Conservation (phyloP, 2,329 filamentous ascomycete species). For the Aspergillus luchuensis region DNA sequence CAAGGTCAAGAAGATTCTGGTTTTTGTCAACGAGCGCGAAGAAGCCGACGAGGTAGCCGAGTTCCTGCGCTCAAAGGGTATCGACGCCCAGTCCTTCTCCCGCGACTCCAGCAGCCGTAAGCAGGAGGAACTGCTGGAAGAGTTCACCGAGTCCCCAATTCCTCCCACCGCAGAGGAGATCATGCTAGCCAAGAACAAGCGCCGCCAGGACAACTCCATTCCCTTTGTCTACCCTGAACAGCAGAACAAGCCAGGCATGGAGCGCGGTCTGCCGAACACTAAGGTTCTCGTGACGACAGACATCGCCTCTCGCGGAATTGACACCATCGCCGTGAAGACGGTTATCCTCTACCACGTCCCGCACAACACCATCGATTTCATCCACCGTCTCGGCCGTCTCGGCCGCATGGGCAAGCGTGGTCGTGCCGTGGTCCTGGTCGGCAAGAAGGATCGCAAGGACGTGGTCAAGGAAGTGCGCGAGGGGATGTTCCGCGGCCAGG, state of each 20-base stretch:
- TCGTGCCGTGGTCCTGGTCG: constrained; percentile 84
- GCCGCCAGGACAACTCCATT: constrained; percentile 40
- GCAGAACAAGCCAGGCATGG: constrained; percentile 30
- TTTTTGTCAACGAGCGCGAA: constrained; percentile 96
- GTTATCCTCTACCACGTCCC: constrained; percentile 98
- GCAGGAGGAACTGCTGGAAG: constrained; percentile 72
- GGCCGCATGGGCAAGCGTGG: constrained; percentile 91
- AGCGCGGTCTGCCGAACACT: constrained; percentile 68
- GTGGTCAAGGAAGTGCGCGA: constrained; percentile 89
- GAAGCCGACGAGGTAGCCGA: constrained; percentile 77
- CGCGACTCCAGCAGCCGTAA: constrained; percentile 79
- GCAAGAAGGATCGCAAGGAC: constrained; percentile 84
- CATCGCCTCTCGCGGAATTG: constrained; percentile 87
- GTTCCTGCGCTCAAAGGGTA: constrained; percentile 80
- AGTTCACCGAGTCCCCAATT: constrained; percentile 62
- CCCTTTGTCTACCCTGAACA: constrained; percentile 44
- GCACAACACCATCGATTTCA: constrained; percentile 96
- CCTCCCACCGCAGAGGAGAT: constrained; percentile 42
- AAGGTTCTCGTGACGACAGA: constrained; percentile 95
- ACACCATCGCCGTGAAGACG: constrained; percentile 86
- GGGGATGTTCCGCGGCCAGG: constrained; percentile 81
- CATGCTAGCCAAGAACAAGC: constrained; percentile 32
- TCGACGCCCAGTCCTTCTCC: constrained; percentile 82
- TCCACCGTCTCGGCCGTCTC: constrained; percentile 88
- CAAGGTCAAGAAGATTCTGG: constrained; percentile 80